These are phyloP conservation scores for Tulasnella sp. DNA, from an alignment of 768 basidiomycete genomes.

Conservation along the genomic window DNA sequence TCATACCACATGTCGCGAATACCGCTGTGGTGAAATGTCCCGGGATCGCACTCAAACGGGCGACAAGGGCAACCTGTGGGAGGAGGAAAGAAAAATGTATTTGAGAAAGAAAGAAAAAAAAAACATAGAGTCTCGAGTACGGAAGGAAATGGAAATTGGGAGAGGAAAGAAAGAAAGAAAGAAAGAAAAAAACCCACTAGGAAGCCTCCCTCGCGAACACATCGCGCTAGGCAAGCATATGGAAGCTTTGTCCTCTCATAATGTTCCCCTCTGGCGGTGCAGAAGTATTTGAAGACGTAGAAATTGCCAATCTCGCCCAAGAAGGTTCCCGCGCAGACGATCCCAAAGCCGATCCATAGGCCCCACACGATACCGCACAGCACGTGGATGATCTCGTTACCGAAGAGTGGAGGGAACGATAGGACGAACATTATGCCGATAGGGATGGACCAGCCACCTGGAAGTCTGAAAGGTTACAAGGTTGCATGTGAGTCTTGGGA, in stretches of 20 bases:
- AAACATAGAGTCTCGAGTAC: constrained; percentile 8
- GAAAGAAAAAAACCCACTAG: constrained; percentile 29
- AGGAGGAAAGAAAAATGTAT: neutral
- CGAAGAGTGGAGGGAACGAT: constrained; percentile 84
- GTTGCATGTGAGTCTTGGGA: constrained; percentile 2
- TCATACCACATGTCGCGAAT: constrained; percentile 84
- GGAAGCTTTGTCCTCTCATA: constrained; percentile 40
- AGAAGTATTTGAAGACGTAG: constrained; percentile 70
- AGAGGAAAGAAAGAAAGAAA: neutral
- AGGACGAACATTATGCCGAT: constrained; percentile 73
- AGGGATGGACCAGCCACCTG: constrained; percentile 61
- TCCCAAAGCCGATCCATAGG: constrained; percentile 74
- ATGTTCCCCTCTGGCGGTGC: constrained; percentile 62
- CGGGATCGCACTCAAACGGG: constrained; percentile 71
- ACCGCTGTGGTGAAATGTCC: constrained; percentile 86
- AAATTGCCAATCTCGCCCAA: constrained; percentile 61
- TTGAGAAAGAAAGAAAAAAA: neutral
- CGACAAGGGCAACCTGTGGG: constrained; percentile 50
- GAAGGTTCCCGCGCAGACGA: constrained; percentile 73
- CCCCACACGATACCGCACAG: constrained; percentile 89
- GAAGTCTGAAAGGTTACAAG: constrained; percentile 22
- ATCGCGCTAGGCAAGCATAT: constrained; percentile 39
- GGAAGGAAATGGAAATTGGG: constrained; percentile 22
- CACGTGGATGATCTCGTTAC: constrained; percentile 83
- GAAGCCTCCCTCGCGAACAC: constrained; percentile 83